Conservation (phyloP, 257 asterid species). For the Solanum commersonii region DNA sequence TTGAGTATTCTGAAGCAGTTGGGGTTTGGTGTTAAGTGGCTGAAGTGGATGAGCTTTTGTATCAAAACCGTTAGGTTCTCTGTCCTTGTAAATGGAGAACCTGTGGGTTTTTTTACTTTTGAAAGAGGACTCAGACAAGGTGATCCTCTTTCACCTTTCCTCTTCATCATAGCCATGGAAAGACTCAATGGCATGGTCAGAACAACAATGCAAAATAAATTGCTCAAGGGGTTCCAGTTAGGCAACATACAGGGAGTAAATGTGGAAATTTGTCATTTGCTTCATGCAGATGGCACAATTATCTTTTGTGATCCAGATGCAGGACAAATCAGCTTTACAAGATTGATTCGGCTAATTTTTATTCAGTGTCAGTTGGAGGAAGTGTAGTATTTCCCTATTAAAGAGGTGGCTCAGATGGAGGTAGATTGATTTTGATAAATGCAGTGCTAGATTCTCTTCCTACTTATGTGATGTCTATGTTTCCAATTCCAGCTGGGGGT, state of each 20-base stretch:
- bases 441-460: background rate
- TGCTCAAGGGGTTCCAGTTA: background rate
- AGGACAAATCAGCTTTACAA: background rate
- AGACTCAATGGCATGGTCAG: background rate
- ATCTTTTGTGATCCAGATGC: background rate
- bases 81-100: background rate
- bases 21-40: background rate
- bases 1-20: background rate
- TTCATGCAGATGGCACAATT: background rate
- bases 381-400: too few relatives aligned
- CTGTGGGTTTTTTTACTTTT: background rate
- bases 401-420: too few relatives aligned
- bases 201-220: background rate
- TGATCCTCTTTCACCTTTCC: background rate
- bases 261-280: background rate
- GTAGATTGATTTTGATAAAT: background rate
- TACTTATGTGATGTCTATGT: background rate
- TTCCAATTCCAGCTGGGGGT: background rate
- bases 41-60: background rate
- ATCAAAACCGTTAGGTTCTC: background rate
- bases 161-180: background rate
- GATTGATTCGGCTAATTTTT: too few relatives aligned
- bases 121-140: background rate
- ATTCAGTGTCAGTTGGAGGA: too few relatives aligned
- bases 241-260: background rate